Base-by-base conservation (phyloP, 768 basidiomycete species). In the Mrakia blollopis region DNA sequence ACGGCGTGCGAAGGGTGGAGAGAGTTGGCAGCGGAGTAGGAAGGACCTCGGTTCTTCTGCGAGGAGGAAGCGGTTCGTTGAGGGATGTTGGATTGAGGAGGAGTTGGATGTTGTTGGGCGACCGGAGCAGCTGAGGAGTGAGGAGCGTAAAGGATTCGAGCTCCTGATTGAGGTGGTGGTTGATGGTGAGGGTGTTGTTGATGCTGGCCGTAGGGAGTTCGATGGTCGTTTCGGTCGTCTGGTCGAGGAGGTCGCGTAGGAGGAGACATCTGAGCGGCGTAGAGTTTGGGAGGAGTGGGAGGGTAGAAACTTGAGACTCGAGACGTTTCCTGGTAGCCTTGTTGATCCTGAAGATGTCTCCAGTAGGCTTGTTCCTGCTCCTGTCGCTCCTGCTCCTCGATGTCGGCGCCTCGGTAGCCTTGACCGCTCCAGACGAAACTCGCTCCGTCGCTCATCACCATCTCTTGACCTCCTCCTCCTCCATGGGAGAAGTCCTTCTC, bases 401-500 rank as follows among this genome's bases (percentile, higher is more conserved):
- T 30, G 61, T 62, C 61, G 16, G 61, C 61, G 2, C 61, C 61
- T 6, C 61, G n/a, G 23, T 62, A 30, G 32, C 61, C 61, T 16
- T 62, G 61, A 2, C 61, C 61, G 9, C 61, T 18, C 61, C 61
- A 62, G 28, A 62, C 61, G 32, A 62, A 62, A 30, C 61, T 62
- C 61, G 28, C 61, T n/a, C 61, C 61, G 28, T 62, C 61, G 32
- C 21, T 62, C 61, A 62, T 62, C 28, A 18, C 61, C 61, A 62
- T 62, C 61, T 62, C 61, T 10, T 35, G 16, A 28, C 28, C 61
- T 62, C 61, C 61, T 62, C 61, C 61, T 18, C 61, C 61, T 62
- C 61, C 61, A 44, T 9, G 14, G 11, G 44, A 44, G 44, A 44
- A 44, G 3, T 14, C 44, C n/a, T 35, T 28, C 28, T 62, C 61